Evolutionary conservation across 495 filamentous ascomycete species (phyloP), one percentile per base, ranked within the genome.

Genomic region (Penicillium canescens): DNA sequence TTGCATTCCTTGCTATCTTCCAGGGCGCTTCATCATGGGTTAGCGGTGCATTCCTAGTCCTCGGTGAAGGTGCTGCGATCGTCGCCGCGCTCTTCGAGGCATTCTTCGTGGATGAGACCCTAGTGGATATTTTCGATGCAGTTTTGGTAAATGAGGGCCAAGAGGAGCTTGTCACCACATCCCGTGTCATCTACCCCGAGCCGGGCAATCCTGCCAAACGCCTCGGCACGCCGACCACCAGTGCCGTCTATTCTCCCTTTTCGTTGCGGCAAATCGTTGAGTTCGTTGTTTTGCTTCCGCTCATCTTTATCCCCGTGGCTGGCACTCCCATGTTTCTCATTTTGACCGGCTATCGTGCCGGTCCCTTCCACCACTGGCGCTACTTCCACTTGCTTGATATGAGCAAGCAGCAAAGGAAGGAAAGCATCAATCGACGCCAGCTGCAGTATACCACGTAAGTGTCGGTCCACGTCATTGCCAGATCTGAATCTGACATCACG

Each of bases 191-290:
- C 18, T 71, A 81, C 44, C 75, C 77, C 3, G 74, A 82, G 35
- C 76, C 68, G 12, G 70, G 76, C 14, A 70, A 82, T 51, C 79
- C 83, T 6, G 74, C 81, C 10, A 71, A 75, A 50, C 71, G 78
- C 23, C 79, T 88, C 4, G 85, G 84, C 24, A 83, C 80, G 47
- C 82, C 83, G 6, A 81, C 75, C 4, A 74, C 67, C 34, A 77
- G 76, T 39, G 81, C 83, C 2, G 71, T 83, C 24, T 88, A 87
- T 61, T 76, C 82, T 4, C 85, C 85, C 1, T 87, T 88, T 55
- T 90, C 87, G 49, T 57, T 89, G 12, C 79, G 83, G n/a, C 88
- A 92, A 61, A 91, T 91, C 48, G 56, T 86, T 48, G 88, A 93
- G 68, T 86, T 92, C 51, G 66, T 91, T n/a, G 65, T 89, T 37